Conservation (phyloP, 257 asterid species). For the Scutellaria galericulata region DNA sequence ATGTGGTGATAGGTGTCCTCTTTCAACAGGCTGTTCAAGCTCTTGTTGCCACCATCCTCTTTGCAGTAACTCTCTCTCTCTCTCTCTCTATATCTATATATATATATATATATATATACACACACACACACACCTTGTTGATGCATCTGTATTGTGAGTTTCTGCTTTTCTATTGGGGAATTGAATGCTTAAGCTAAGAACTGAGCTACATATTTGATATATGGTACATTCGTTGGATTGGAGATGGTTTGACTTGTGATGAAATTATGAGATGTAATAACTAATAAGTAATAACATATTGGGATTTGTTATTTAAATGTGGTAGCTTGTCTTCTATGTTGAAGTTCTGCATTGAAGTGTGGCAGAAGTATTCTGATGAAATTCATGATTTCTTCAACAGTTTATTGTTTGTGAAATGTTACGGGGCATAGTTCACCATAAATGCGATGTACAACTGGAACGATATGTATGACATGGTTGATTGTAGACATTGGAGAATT, state of each 20-base stretch:
- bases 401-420: not conserved
- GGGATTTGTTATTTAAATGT: not conserved
- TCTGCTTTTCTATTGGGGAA: not conserved
- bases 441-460: not conserved
- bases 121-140: too few species aligned
- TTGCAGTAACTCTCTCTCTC: slow-evolving; percentile 48
- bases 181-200: not conserved
- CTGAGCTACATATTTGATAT: not conserved
- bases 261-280: not conserved
- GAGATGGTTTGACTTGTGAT: slow-evolving; percentile 19
- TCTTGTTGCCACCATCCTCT: slow-evolving; percentile 65
- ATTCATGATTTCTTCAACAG: not conserved
- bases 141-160: not conserved
- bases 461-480: too few species aligned
- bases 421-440: not conserved
- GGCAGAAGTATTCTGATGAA: not conserved
- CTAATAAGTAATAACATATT: not conserved
- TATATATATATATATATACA: too few species aligned
- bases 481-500: too few species aligned
- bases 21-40: slow-evolving; percentile 83
- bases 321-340: not conserved
- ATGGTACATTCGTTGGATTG: not conserved
- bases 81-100: too few species aligned
- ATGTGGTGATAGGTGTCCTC: slow-evolving; percentile 73
- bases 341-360: not conserved